Conservation (phyloP, 2,329 filamentous ascomycete species). For the Aureobasidium pullulans region DNA sequence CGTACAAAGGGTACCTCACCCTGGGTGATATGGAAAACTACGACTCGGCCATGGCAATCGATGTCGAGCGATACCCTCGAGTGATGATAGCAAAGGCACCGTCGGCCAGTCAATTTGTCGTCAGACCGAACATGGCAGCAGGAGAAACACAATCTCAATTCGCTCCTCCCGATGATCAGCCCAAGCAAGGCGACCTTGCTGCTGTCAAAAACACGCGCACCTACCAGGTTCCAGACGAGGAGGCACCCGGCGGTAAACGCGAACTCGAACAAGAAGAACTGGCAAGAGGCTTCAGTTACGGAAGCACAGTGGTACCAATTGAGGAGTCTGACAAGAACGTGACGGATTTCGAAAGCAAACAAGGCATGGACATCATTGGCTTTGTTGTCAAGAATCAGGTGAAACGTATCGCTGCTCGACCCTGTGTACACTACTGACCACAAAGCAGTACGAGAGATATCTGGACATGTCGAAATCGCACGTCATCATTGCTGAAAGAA, state of each 20-base stretch:
- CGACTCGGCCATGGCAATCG: conserved; percentile 68
- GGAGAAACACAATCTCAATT: conserved; percentile 47
- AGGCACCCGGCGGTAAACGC: conserved; percentile 67
- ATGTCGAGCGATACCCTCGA: conserved; percentile 84
- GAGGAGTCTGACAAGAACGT: conserved; percentile 79
- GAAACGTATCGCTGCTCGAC: conserved; percentile 18
- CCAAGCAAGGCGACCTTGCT: conserved; percentile 45
- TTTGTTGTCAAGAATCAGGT: conserved; percentile 71
- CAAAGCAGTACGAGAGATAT: conserved; percentile 62
- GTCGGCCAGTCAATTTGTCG: conserved; percentile 69
- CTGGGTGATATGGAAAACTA: conserved; percentile 71
- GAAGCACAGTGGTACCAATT: conserved; percentile 83
- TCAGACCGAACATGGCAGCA: conserved; percentile 38
- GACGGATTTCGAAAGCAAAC: conserved; percentile 73
- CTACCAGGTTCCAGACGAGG: conserved; percentile 72
- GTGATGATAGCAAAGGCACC: conserved; percentile 69
- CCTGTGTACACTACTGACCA: neutral
- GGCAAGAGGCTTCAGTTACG: conserved; percentile 92
- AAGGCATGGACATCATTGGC: conserved; percentile 73
- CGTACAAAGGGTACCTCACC: conserved; percentile 71
- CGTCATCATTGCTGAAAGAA: conserved; percentile 67
- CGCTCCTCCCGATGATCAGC: conserved; percentile 36
- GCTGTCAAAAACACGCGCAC: conserved; percentile 68
- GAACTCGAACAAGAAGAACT: conserved; percentile 77
- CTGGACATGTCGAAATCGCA: conserved; percentile 76